phyloP scores from a whole-genome alignment of 805 yeast species.

The Ogataea saltuana region DNA sequence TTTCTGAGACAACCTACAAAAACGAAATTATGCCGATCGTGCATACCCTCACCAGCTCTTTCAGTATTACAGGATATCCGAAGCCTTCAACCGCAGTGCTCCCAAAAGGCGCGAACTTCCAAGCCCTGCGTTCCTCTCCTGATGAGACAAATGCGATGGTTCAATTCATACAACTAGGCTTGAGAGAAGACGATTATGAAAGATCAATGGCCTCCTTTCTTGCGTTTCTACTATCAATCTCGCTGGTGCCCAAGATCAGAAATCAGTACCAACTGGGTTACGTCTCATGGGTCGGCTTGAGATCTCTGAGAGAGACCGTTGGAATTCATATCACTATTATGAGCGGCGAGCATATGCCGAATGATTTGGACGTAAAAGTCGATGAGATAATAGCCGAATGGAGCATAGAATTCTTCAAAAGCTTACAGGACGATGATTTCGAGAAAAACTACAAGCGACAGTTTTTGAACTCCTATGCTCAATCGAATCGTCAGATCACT shows the following conservation, averaged over 20 bases:
- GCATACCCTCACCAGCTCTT: conserved; percentile 11
- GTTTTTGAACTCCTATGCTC: conserved; percentile 35
- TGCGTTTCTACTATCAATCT: conserved; percentile 46
- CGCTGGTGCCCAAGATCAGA: conserved; percentile 50
- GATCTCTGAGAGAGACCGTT: conserved; percentile 49
- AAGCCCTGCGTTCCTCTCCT: conserved; percentile 37
- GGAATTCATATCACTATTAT: conserved; percentile 62
- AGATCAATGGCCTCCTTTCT: conserved; percentile 48
- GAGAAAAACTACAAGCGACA: conserved; percentile 35
- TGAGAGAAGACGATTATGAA: conserved; percentile 36
- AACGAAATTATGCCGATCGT: conserved; percentile 15
- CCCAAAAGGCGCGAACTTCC: conserved; percentile 38
- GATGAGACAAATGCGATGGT: conserved; percentile 57
- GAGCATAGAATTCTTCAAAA: conserved; percentile 35
- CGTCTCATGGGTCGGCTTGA: conserved; percentile 55
- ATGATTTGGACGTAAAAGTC: conserved; percentile 44
- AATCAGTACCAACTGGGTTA: conserved; percentile 63
- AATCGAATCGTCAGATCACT: conserved; percentile 19
- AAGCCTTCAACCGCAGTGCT: conserved; percentile 43
- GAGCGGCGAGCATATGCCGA: conserved; percentile 49
- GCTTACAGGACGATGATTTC: conserved; percentile 40
- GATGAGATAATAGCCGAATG: conserved; percentile 48
- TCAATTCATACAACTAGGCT: conserved; percentile 59
- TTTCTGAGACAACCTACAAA: conserved; percentile 15
- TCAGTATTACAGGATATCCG: conserved; percentile 13